Base-by-base conservation (phyloP, 106 monocot genomes). In the Narthecium ossifragum region DNA sequence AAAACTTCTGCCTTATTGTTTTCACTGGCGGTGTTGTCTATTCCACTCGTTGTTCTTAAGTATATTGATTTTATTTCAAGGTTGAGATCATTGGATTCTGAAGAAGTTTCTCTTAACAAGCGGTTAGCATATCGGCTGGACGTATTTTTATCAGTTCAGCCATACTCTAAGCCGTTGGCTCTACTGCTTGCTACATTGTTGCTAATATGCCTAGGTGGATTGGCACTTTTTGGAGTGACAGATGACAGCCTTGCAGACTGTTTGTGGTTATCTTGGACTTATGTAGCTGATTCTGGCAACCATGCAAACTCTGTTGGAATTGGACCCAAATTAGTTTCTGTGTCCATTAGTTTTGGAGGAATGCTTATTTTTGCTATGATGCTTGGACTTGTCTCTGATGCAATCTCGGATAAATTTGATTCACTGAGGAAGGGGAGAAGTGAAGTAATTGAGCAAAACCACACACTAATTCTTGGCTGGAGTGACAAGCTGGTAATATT, bases 281-380 rank as follows among this genome's bases (percentile, higher is more conserved):
- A 69, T 53, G 73, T 85, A 38, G 85, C 85, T 20, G 79, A 79
- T 69, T 79, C 85, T 40, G 85, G 85, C 51, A 85, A 85, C 66
- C 85, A 85, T 73, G 85, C 85, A 41, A 76, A 80, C 63, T 76
- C 85, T 47, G 59, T 62, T 53, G 85, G 85, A 9, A 14, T 70
- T 57, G 72, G 79, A 58, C 85, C 79, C 48, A 79, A 85, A 63
- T 65, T 85, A 34, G 85, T 85, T 46, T 80, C 85, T 48, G 72
- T 85, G 18, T 75, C 65, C 25, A 85, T 80, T 47, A 85, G 75
- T 66, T 76, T 85, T 51, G 85, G 85, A 48, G 85, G 85, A 68
- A 85, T 85, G 85, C 72, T 85, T 61, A 73, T 85, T 69, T 85
- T 85, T 80, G 85, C 85, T n/a, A 85, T 85, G 85, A 85, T 85